Percentiles rank a stretch among this genome's conserved stretches.
phyloP scores from a whole-genome alignment of 2,329 filamentous ascomycete genomes.

The Colletotrichum orchidophilum region DNA sequence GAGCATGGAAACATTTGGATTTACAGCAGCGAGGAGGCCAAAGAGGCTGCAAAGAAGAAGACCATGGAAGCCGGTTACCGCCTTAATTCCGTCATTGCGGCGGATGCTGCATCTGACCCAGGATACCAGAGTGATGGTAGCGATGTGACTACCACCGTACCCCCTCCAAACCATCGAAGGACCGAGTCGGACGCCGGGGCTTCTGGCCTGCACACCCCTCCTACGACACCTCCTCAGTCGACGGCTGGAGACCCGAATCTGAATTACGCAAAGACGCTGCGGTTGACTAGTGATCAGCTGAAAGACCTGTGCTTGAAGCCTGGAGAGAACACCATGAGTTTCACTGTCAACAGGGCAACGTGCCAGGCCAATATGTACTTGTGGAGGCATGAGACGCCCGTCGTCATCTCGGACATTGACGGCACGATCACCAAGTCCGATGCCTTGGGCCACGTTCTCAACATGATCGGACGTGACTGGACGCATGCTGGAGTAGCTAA shows the following conservation, averaged over 20 bases:
- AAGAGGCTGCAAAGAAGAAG: constrained; percentile 82
- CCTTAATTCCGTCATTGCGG: constrained; percentile 60
- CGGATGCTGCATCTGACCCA: constrained; percentile 90
- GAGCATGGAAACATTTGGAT: constrained; percentile 99
- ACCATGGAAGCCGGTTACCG: constrained; percentile 53
- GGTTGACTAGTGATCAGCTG: constrained; percentile 93
- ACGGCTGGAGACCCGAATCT: constrained; percentile 75
- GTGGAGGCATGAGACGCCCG: constrained; percentile 90
- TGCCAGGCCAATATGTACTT: constrained; percentile 94
- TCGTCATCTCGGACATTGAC: constrained; percentile 98
- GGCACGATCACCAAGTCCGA: constrained; percentile 99
- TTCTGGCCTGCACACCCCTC: constrained; percentile 68
- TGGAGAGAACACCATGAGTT: constrained; percentile 93
- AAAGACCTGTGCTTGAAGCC: constrained; percentile 83
- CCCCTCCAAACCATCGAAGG: constrained; percentile 62
- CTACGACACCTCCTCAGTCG: constrained; percentile 74
- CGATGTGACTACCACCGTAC: constrained; percentile 61
- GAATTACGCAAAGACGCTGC: constrained; percentile 96
- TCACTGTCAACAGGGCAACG: constrained; percentile 94
- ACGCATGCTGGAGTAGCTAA: constrained; percentile 97
- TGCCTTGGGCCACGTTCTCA: constrained; percentile 91
- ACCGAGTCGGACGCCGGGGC: constrained; percentile 73
- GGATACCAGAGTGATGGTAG: constrained; percentile 95
- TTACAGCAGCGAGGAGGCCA: constrained; percentile 96
- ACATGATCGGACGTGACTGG: constrained; percentile 98